phyloP scores from a whole-genome alignment of 202 grass and related monocot species.

The Dendrocalamus latiflorus region DNA sequence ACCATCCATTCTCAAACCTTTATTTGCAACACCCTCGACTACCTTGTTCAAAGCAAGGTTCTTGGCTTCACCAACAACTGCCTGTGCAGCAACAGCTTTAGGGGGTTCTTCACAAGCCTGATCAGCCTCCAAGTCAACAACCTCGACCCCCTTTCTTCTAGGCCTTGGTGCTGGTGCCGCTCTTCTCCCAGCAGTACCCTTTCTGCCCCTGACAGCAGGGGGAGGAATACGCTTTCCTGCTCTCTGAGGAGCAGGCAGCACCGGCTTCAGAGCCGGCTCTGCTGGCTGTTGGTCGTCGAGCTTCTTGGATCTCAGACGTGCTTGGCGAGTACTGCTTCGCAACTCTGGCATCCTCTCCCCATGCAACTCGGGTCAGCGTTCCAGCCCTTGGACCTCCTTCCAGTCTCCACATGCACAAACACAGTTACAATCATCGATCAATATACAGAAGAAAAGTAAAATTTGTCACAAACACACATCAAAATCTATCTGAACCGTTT shows the following conservation, averaged over 20 bases:
- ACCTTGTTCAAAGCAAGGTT: too few relatives aligned
- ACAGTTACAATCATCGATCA: conserved; percentile 25
- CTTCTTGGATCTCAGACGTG: conserved; percentile 61
- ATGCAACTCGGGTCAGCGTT: conserved; percentile 54
- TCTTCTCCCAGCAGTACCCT: too few relatives aligned
- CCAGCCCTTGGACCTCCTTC: conserved; percentile 37
- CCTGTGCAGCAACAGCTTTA: too few relatives aligned
- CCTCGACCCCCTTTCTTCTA: too few relatives aligned
- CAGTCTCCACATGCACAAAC: conserved; percentile 48
- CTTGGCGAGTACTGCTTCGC: conserved; percentile 76
- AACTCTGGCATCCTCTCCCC: conserved; percentile 91
- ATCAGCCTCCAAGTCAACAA: too few relatives aligned
- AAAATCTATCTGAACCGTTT: neutral
- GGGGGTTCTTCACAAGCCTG: conserved; percentile 35
- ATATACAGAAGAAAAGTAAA: neutral
- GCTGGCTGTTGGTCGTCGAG: conserved; percentile 31
- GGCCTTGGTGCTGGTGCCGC: too few relatives aligned
- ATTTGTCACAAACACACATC: neutral
- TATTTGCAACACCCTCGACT: too few relatives aligned
- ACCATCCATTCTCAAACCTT: too few relatives aligned
- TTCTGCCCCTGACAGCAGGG: too few relatives aligned
- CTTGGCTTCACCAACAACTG: too few relatives aligned
- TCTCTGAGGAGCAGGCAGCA: conserved; percentile 32
- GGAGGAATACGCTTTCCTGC: conserved; percentile 41
- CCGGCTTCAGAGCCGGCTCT: conserved; percentile 34